Evolutionary conservation across 2,329 filamentous ascomycete species (phyloP).

Genomic region (Cordyceps tenuipes): DNA sequence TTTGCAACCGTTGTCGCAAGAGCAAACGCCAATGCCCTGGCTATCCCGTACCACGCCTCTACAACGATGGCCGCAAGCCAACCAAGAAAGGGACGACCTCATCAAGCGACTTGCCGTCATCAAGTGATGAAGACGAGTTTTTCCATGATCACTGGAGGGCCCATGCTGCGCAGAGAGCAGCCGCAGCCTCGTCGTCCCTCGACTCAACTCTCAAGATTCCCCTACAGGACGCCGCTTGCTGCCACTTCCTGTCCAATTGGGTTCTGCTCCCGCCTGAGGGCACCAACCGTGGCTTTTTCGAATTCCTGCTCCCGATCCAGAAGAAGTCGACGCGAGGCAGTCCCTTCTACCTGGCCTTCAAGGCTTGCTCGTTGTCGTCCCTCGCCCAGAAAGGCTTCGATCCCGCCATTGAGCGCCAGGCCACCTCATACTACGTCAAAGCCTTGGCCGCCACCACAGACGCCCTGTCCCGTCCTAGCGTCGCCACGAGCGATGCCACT

Average conservation of each 20-base stretch:
- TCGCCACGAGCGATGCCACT: constrained; percentile 3
- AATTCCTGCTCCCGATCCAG: neutral
- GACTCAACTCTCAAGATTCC: constrained; percentile 2
- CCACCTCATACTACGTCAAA: neutral
- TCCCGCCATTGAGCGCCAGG: neutral
- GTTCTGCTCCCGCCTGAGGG: neutral
- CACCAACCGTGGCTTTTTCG: neutral
- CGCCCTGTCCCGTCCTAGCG: neutral
- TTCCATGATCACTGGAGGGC: neutral
- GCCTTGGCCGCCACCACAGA: neutral
- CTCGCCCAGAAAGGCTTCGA: neutral
- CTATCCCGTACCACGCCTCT: neutral
- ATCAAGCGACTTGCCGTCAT: neutral
- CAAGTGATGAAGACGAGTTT: neutral
- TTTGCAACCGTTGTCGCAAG: constrained; percentile 1
- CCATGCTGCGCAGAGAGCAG: neutral
- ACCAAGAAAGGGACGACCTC: neutral
- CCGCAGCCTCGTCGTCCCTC: neutral
- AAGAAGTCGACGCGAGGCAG: neutral
- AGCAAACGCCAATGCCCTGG: constrained; percentile 1
- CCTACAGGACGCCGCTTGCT: neutral
- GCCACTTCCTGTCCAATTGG: constrained; percentile 4
- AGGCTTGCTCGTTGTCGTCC: constrained; percentile 1
- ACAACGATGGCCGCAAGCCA: neutral
- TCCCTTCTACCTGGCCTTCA: constrained; percentile 1